phyloP scores from a whole-genome alignment of 2,329 filamentous ascomycete genomes.

The Exutisphaerella laricina region DNA sequence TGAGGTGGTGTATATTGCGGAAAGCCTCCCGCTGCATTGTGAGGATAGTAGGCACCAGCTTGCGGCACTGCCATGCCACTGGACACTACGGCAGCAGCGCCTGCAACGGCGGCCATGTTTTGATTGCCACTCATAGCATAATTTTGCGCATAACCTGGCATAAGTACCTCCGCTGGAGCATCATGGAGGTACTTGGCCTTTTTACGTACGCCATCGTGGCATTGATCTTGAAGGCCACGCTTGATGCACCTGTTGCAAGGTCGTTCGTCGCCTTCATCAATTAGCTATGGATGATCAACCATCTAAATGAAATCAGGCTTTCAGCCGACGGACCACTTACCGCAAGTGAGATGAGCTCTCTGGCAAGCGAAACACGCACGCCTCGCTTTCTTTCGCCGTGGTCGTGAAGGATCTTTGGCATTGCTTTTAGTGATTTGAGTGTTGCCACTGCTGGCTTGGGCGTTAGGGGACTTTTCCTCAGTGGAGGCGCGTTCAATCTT shows the following conservation, averaged over 20 bases:
- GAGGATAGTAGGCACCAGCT: slow-evolving; percentile 42
- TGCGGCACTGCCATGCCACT: slow-evolving; percentile 26
- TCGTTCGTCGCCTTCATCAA: slow-evolving; percentile 73
- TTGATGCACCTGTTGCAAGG: slow-evolving; percentile 94
- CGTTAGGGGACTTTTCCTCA: slow-evolving; percentile 34
- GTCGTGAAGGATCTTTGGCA: slow-evolving; percentile 83
- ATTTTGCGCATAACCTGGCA: slow-evolving; percentile 72
- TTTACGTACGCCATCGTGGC: slow-evolving; percentile 94
- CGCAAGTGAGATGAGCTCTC: slow-evolving; percentile 93
- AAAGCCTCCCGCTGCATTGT: slow-evolving; percentile 36
- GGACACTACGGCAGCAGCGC: slow-evolving; percentile 12
- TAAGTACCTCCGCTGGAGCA: slow-evolving; percentile 79
- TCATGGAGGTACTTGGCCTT: slow-evolving; percentile 99
- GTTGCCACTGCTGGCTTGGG: slow-evolving; percentile 30
- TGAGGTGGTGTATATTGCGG: slow-evolving; percentile 32
- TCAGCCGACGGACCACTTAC: slow-evolving; percentile 55
- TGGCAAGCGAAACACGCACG: slow-evolving; percentile 96
- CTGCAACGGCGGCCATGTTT: slow-evolving; percentile 19
- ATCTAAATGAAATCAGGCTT: background rate
- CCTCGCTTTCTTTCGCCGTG: slow-evolving; percentile 90
- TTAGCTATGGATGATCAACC: slow-evolving; percentile 15
- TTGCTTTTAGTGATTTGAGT: slow-evolving; percentile 35
- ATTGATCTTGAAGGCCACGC: slow-evolving; percentile 80
- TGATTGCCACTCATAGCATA: slow-evolving; percentile 42
- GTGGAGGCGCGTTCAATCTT: slow-evolving; percentile 36